A percentile compares a stretch with the other conserved stretches of the same genome.
Evolutionary conservation across 148 eudicot species (phyloP).

Genomic region (Silene conica): DNA sequence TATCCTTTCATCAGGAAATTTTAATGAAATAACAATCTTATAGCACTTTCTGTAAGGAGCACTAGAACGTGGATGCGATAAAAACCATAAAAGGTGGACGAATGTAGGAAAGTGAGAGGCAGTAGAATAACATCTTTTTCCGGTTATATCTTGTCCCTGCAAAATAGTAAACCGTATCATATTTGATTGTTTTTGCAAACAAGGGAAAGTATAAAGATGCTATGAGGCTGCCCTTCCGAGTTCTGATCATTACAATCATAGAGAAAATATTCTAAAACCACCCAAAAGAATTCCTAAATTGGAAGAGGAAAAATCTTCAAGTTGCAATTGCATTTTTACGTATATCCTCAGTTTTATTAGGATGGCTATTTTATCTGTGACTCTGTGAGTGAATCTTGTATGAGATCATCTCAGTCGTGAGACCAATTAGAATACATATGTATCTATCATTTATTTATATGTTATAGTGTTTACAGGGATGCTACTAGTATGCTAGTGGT

Average conservation of each 20-base stretch:
- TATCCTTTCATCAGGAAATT: neutral
- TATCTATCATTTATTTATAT: neutral
- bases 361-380: slow-evolving; percentile 4
- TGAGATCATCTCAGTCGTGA: neutral
- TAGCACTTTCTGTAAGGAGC: neutral
- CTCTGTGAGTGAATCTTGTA: neutral
- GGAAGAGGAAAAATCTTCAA: neutral
- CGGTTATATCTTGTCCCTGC: neutral
- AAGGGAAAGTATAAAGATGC: neutral
- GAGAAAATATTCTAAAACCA: neutral
- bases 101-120: neutral
- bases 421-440: neutral
- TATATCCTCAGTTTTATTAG: neutral
- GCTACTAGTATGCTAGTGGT: no score
- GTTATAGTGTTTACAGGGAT: neutral
- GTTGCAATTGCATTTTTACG: neutral
- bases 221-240: neutral
- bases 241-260: no score
- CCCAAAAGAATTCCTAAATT: neutral
- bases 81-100: neutral
- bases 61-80: neutral
- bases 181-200: neutral
- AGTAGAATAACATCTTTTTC: neutral
- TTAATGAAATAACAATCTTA: neutral
- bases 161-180: neutral